Evolutionary conservation across 1,139 yeast genomes (phyloP), one percentile per base, ranked within the genome.

Genomic region (Candida sojae): DNA sequence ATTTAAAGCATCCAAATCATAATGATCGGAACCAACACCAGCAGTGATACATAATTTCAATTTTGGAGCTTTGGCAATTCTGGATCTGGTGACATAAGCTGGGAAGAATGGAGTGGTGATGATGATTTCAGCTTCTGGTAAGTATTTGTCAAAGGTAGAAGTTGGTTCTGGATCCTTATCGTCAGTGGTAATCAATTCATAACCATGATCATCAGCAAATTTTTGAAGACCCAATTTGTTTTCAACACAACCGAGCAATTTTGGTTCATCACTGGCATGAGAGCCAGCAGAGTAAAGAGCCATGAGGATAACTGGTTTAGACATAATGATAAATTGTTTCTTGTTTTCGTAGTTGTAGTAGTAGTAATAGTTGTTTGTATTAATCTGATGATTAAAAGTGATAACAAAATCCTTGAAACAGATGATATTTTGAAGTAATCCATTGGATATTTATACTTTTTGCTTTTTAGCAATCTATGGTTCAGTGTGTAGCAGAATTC

Each of bases 51-150:
- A 77, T 49, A 85, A 64, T 72, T 86, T 87, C 68, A 88, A 77
- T 53, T 87, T 86, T 62, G 84, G 84, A 44, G 95, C 93, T 62
- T 81, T 80, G 45, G 70, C 83, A 55, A 88, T 76, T 59, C 95
- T 76, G 58, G 82, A 85, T 51, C 73, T 73, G 46, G 85, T 82
- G 61, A 88, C 74, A 67, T 88, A 88, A 32, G 86, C 95, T 7
- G 96, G 95, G 71, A 80, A 89, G 76, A 88, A 88, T 3, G 96
- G 95, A 26, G 93, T 86, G 46, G 93, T 83, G 67, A 88, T 87
- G 60, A 88, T 79, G 48, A 88, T 72, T 58, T 88, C 95, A 5
- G 92, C 87, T 52, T 83, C 90, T 44, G 73, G 80, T 61, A 87
- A 77, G 54, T 86, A 78, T 61, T 77, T 73, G 65, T 87, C 95